These are phyloP conservation scores for Lodderomyces parapsilosis DNA, from an alignment of 1,139 yeast species.

Conservation along the genomic window DNA sequence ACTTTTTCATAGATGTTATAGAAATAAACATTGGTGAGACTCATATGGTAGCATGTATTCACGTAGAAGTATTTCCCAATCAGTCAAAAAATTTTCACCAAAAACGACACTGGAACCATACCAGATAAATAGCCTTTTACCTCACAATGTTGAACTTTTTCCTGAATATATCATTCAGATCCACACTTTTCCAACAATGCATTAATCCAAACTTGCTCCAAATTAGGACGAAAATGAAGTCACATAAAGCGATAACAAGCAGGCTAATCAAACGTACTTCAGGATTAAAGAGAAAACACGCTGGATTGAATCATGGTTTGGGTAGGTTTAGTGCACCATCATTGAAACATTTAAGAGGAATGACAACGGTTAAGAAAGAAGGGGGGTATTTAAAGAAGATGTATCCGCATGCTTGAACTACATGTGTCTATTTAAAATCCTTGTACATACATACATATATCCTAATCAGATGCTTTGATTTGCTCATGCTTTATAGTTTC, in stretches of 20 bases:
- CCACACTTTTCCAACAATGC: constrained; percentile 1
- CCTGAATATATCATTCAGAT: not conserved
- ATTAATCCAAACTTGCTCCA: constrained; percentile 18
- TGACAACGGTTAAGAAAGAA: constrained; percentile 52
- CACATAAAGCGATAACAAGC: constrained; percentile 78
- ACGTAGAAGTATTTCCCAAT: not conserved
- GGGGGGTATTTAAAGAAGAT: constrained; percentile 41
- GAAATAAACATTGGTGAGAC: not conserved
- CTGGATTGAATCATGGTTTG: constrained; percentile 92
- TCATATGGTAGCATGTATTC: not conserved
- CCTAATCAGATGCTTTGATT: not conserved
- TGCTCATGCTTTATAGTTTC: constrained; percentile 31
- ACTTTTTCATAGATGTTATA: not conserved
- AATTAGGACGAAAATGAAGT: constrained; percentile 54
- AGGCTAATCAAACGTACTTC: constrained; percentile 72
- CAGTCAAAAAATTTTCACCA: not conserved
- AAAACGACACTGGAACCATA: not conserved
- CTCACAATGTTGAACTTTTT: constrained; percentile 1
- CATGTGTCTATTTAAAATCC: not conserved
- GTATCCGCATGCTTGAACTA: constrained; percentile 5
- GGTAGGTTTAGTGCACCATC: constrained; percentile 78
- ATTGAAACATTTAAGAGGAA: constrained; percentile 63
- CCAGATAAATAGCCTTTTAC: not conserved
- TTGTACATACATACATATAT: constrained; percentile 10
- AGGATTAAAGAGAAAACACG: constrained; percentile 59